Evolutionary conservation across 2,329 filamentous ascomycete species (phyloP).

Genomic region (Colletotrichum spinosum): DNA sequence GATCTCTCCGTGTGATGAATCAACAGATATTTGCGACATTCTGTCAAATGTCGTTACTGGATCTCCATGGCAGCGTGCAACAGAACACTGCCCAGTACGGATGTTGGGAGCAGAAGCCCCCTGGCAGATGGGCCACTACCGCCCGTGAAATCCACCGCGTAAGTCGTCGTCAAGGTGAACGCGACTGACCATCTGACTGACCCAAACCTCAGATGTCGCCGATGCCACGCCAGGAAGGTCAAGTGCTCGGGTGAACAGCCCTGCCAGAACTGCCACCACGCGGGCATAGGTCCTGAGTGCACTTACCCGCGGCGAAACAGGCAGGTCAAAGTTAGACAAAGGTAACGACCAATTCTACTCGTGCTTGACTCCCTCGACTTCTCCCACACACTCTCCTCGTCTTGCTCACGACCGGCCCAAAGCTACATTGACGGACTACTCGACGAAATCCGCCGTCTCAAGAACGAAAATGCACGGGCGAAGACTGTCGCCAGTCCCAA

Average conservation of each 20-base stretch:
- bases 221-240: conserved; percentile 49
- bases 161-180: not conserved
- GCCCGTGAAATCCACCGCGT: conserved; percentile 39
- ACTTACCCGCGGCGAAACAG: conserved; percentile 48
- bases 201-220: conserved; percentile 39
- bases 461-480: conserved; percentile 29
- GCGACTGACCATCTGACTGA: conserved; percentile 35
- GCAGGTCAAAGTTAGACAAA: conserved; percentile 48
- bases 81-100: conserved; percentile 28
- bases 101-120: conserved; percentile 24
- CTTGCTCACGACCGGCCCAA: not conserved
- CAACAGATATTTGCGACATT: conserved; percentile 10
- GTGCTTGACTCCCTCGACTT: not conserved
- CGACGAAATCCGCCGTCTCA: conserved; percentile 48
- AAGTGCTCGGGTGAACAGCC: conserved; percentile 49
- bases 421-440: conserved; percentile 50
- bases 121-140: conserved; percentile 34
- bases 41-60: conserved; percentile 10
- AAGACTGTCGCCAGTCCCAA: not conserved
- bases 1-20: not conserved
- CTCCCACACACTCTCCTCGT: conserved; percentile 10
- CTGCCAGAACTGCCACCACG: conserved; percentile 47
- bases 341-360: conserved; percentile 37
- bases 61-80: conserved; percentile 29
- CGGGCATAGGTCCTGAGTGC: conserved; percentile 46